Base-by-base conservation (phyloP, 176 grass and related monocot species). In the Melocanna baccifera region DNA sequence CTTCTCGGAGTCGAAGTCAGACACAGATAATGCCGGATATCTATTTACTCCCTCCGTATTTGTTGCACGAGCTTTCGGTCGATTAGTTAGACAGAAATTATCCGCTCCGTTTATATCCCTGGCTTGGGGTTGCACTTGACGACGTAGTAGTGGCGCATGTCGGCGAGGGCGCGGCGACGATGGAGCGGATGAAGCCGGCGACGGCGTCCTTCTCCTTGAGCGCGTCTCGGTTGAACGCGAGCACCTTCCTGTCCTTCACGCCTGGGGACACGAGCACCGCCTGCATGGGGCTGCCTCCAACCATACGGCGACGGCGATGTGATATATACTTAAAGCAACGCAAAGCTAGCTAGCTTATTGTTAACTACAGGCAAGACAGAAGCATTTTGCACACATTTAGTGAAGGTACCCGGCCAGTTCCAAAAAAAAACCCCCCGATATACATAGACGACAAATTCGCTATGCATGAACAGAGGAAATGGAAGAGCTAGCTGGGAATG, bases 81-180 rank as follows among this genome's bases (percentile, higher is more conserved):
- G n/a, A n/a, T n/a, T n/a, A n/a, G n/a, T n/a, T n/a, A n/a, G n/a
- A n/a, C n/a, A n/a, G n/a, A n/a, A n/a, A n/a, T n/a, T n/a, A n/a
- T n/a, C n/a, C n/a, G n/a, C n/a, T n/a, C n/a, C n/a, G n/a, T n/a
- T n/a, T n/a, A n/a, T n/a, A n/a, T n/a, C n/a, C n/a, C n/a, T n/a
- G 26, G 37, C 0, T 86, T 47, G 0, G 88, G 79, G 84, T 86
- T 90, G 84, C 88, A 90, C 84, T 90, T 90, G 73, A 90, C 79
- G 69, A 84, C 88, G 84, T 83, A 90, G 79, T 0, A 86, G 47
- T 84, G 88, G 4, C 72, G 79, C 41, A 82, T 79, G 77, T 69
- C 77, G 14, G 71, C 4, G 13, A 90, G 66, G 39, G 11, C 57
- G 16, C 50, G 5, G 50, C 47, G 58, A 30, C 0, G 59, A 90